Percentiles rank a stretch among this genome's conserved stretches.
Conservation (phyloP, 768 basidiomycete genomes). For the Boletus coccyginus region DNA sequence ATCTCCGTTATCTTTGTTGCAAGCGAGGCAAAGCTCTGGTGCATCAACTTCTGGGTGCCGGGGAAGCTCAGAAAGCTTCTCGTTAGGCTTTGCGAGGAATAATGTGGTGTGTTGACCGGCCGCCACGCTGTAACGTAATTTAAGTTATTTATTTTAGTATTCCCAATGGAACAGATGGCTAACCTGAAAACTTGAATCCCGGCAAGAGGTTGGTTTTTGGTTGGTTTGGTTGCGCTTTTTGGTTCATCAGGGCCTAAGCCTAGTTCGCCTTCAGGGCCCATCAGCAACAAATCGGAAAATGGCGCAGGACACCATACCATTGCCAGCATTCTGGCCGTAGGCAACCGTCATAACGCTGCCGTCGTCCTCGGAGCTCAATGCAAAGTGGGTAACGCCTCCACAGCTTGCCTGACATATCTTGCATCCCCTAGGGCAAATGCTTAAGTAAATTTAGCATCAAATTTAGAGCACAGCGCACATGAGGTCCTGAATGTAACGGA, state of each 20-base stretch:
- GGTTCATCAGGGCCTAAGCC: slow-evolving; percentile 77
- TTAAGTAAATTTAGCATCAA: not conserved
- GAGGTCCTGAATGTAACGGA: slow-evolving; percentile 84
- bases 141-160: not conserved
- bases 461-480: slow-evolving; percentile 45
- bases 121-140: slow-evolving; percentile 53
- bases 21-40: slow-evolving; percentile 68
- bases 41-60: slow-evolving; percentile 79
- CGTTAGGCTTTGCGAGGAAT: slow-evolving; percentile 75
- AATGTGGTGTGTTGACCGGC: slow-evolving; percentile 85
- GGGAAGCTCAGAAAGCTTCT: slow-evolving; percentile 72
- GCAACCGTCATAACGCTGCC: slow-evolving; percentile 77
- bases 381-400: slow-evolving; percentile 91
- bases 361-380: slow-evolving; percentile 73
- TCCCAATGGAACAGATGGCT: slow-evolving; percentile 41
- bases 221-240: slow-evolving; percentile 86
- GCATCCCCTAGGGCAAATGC: slow-evolving; percentile 56
- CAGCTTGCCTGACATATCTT: slow-evolving; percentile 65
- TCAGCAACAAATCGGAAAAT: not conserved
- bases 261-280: slow-evolving; percentile 58
- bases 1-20: slow-evolving; percentile 66
- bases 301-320: slow-evolving; percentile 43
- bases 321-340: slow-evolving; percentile 85
- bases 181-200: slow-evolving; percentile 72
- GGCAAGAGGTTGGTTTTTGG: slow-evolving; percentile 61